Evolutionary conservation across 345 rosid genomes (phyloP).

Genomic region (Dimocarpus longan): DNA sequence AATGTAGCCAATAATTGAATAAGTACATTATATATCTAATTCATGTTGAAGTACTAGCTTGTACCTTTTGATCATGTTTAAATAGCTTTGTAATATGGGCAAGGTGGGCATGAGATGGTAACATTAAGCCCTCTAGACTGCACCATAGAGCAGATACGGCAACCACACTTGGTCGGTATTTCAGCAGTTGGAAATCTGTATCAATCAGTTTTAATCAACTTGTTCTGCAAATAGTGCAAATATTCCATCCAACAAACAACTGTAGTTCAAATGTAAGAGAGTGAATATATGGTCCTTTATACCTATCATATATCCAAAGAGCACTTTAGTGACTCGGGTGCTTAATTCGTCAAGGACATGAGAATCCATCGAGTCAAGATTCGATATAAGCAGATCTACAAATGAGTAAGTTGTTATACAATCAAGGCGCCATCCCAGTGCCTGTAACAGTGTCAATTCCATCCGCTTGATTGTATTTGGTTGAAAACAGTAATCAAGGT

Average conservation of each 20-base stretch:
- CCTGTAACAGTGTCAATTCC: conserved; percentile 57
- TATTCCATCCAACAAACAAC: background rate
- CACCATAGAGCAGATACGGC: conserved; percentile 52
- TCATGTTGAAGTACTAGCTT: background rate
- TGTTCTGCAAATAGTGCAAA: no score
- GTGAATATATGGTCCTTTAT: background rate
- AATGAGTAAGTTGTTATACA: conserved; percentile 58
- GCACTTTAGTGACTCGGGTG: conserved; percentile 41
- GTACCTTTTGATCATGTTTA: conserved; percentile 41
- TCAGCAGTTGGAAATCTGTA: conserved; percentile 52
- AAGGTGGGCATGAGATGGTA: conserved; percentile 25
- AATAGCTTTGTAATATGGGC: conserved; percentile 26
- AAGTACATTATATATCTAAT: no score
- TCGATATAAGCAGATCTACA: conserved; percentile 37
- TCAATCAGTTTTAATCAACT: background rate
- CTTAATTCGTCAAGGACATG: conserved; percentile 32
- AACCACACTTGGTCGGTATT: conserved; percentile 55
- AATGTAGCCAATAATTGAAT: no score
- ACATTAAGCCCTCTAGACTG: conserved; percentile 36
- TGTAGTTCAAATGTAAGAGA: background rate
- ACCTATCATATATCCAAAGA: conserved; percentile 55
- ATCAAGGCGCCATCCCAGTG: conserved; percentile 64
- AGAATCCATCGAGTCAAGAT: conserved; percentile 19
- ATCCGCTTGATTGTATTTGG: conserved; percentile 52
- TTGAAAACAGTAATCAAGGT: conserved; percentile 54